Evolutionary conservation across 2,329 filamentous ascomycete genomes (phyloP).

Genomic region (Beauveria caledonica): DNA sequence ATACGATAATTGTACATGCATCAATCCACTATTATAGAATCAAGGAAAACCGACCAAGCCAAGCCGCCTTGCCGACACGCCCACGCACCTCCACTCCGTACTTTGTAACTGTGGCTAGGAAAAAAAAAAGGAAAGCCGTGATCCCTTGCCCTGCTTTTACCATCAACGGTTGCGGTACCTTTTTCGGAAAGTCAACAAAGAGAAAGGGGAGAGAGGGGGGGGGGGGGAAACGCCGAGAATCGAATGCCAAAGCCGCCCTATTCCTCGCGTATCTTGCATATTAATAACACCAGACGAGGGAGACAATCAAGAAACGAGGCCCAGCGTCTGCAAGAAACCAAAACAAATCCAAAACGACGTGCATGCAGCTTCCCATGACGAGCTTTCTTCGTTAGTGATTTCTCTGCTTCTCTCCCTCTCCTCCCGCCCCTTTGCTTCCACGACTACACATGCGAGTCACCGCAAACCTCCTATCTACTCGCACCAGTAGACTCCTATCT

Average conservation of each 20-base stretch:
- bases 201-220: too few species aligned
- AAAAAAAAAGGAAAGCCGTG: too few species aligned
- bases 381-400: background rate
- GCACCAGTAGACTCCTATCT: conserved; percentile 19
- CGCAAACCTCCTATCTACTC: background rate
- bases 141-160: too few species aligned
- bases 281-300: too few species aligned
- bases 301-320: conserved; percentile 1
- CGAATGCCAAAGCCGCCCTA: too few species aligned
- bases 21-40: background rate
- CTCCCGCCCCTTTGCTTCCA: background rate
- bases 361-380: background rate
- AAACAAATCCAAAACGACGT: background rate
- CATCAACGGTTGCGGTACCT: too few species aligned
- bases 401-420: background rate
- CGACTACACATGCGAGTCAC: background rate
- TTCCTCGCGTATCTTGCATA: too few species aligned
- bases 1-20: background rate
- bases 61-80: background rate
- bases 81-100: background rate
- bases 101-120: background rate
- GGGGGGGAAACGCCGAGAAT: too few species aligned
- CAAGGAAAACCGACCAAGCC: background rate
- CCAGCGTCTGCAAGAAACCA: background rate
- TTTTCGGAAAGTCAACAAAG: too few species aligned